Evolutionary conservation across 371 early-diverging fungal genomes (phyloP), one percentile per base, ranked within the genome.

Genomic region (Basidiobolus meristosporus): DNA sequence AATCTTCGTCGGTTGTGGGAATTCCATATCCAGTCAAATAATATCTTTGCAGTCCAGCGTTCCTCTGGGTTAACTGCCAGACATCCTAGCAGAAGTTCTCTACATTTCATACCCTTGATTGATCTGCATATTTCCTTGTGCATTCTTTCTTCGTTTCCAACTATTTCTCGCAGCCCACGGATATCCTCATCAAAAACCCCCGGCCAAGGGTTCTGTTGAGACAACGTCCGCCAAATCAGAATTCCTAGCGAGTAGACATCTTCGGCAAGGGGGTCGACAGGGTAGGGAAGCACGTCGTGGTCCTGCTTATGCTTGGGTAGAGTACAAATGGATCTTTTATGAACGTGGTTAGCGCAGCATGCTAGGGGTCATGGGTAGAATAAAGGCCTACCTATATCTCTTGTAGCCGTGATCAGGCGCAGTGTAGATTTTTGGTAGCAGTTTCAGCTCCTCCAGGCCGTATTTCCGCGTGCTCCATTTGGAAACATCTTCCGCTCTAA

Each of bases 191-290:
- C 71, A 10, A 69, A 53, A 9, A 69, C 60, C 11, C 72, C 70
- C 26, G 60, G 51, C 75, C 72, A 75, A 1, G 75, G 75, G 19
- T 68, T 67, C 0, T 63, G 69, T 14, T 65, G 70, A 0, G 68
- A 54, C 42, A 75, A 70, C 1, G 59, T 62, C 35, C 70, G 60
- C 75, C 75, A 75, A n/a, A 70, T 64, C 16, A 75, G 39, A 1
- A 70, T 63, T 0, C 72, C 71, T 11, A 70, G 40, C 0, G 73
- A 69, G 42, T 75, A 75, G 31, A 75, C 52, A 41, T 75, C 75
- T 39, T 75, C 72, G 0, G 67, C 59, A 0, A 61, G 38, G 0
- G 75, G 75, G 35, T 75, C 54, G 2, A 72, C 53, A 1, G 66
- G 53, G 45, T 54, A 56, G 1, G 62, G 54, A n/a, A 75, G 22